Evolutionary conservation across 768 basidiomycete species (phyloP).

Genomic region (Pholiota conissans): DNA sequence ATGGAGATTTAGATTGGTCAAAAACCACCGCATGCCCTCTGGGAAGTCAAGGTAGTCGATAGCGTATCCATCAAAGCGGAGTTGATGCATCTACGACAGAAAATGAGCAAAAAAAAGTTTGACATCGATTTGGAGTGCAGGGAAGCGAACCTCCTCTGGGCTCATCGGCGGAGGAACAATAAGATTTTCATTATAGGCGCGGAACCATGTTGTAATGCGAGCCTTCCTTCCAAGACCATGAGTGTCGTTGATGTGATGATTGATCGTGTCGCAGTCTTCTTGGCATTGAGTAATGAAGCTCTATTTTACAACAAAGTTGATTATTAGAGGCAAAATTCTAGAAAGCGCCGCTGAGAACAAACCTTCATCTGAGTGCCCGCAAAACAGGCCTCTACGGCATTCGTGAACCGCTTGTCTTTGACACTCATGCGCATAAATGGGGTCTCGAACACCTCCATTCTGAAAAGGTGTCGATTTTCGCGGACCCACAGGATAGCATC

Average conservation of each 20-base stretch:
- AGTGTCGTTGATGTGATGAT: slow-evolving; percentile 65
- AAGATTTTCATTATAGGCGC: slow-evolving; percentile 37
- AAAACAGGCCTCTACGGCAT: slow-evolving; percentile 78
- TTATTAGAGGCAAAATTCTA: background rate
- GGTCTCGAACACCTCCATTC: slow-evolving; percentile 85
- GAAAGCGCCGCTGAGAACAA: slow-evolving; percentile 13
- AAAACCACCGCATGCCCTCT: slow-evolving; percentile 68
- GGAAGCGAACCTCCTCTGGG: slow-evolving; percentile 49
- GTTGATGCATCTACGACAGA: slow-evolving; percentile 47
- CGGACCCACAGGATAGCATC: slow-evolving; percentile 76
- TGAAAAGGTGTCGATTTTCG: slow-evolving; percentile 62
- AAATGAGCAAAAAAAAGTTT: background rate
- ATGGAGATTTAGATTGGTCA: slow-evolving; percentile 68
- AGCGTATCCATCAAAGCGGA: slow-evolving; percentile 83
- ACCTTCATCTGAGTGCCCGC: slow-evolving; percentile 63
- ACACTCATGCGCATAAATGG: slow-evolving; percentile 73
- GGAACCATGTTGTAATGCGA: slow-evolving; percentile 69
- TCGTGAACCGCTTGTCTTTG: slow-evolving; percentile 57
- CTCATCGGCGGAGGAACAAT: slow-evolving; percentile 55
- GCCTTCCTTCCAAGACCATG: slow-evolving; percentile 51
- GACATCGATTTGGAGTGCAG: no score
- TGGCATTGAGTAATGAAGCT: slow-evolving; percentile 83
- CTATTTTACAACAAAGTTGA: slow-evolving; percentile 36
- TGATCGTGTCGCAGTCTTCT: slow-evolving; percentile 77
- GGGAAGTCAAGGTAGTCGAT: slow-evolving; percentile 82